A percentile compares a stretch with the other conserved stretches of the same genome.
phyloP scores from a whole-genome alignment of 257 asterid species.

The Solanum sitiens region DNA sequence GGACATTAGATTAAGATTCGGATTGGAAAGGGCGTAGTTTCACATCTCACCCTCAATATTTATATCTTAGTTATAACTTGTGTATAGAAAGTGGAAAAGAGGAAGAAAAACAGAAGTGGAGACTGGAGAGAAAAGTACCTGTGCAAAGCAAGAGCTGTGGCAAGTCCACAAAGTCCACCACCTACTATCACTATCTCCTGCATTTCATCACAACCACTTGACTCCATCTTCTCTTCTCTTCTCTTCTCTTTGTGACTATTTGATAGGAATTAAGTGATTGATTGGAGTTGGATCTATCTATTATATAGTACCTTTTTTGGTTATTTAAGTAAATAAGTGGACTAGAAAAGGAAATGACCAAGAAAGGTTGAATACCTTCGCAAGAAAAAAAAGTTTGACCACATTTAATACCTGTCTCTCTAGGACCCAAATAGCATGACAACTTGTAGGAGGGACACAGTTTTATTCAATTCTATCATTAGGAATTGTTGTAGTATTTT shows the following conservation, averaged over 20 bases:
- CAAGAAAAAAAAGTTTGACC: too few species aligned
- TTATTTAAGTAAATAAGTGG: background rate
- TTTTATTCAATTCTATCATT: too few species aligned
- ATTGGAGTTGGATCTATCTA: background rate
- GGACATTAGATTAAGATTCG: too few species aligned
- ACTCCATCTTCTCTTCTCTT: background rate
- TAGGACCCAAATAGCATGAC: too few species aligned
- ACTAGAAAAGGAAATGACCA: background rate
- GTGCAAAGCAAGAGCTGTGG: constrained; percentile 33
- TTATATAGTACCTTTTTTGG: too few species aligned
- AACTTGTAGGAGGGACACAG: too few species aligned
- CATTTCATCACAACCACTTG: constrained; percentile 2
- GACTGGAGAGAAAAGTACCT: background rate
- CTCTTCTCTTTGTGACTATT: background rate
- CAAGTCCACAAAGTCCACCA: constrained; percentile 32
- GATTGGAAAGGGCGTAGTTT: too few species aligned
- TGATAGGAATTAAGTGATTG: background rate
- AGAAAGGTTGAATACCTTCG: too few species aligned
- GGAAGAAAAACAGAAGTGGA: background rate
- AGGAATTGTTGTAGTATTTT: too few species aligned
- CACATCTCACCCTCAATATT: too few species aligned
- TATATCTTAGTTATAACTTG: too few species aligned
- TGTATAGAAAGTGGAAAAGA: background rate
- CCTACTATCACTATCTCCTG: constrained; percentile 23
- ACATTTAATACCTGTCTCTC: too few species aligned